Evolutionary conservation across 179 eudicot genomes (phyloP), one percentile per base, ranked within the genome.

Genomic region (Carnegiea gigantea): DNA sequence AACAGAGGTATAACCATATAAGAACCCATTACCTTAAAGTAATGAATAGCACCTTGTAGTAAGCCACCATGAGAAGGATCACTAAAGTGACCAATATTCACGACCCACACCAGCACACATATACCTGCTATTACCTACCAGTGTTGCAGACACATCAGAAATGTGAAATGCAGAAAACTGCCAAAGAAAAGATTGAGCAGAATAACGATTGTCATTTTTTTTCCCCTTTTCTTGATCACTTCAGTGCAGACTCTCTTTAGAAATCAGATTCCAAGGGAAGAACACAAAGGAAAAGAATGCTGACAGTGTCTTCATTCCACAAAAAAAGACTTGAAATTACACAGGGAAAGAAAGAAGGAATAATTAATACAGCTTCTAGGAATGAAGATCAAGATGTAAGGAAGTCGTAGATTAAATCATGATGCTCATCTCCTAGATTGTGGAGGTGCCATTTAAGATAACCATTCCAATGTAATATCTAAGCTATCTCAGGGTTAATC

Each of bases 11-110:
- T 28, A 28, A 28, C 30, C 30, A 28, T 28, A 28, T 67, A 49
- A 79, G 79, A 51, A 75, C 77, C 21, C 59, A 44, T 82, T 93
- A 95, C 99, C 99, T 96, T 96, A 84, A 96, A 96, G 86, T 96
- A 96, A 83, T 96, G 99, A 80, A 96, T 95, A 80, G 99, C 99
- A 60, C 99, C 99, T 83, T 85, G 91, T 54, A 96, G 87, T 82
- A 96, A 89, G 77, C 99, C 99, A 44, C 99, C 99, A 88, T 96
- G 99, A 64, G 97, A 90, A 82, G 99, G 99, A 92, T 96, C 99
- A 46, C 91, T 90, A 82, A 96, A 96, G 88, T 96, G 98, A 76
- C 99, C 99, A 83, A 96, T 96, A 87, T 96, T 96, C 23, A 96
- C 97, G 81, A 96, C 89, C 99, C 99, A 96, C 70, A 96, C 98